Base-by-base conservation (phyloP, 129 eudicot genomes). In the Deinandra increscens region DNA sequence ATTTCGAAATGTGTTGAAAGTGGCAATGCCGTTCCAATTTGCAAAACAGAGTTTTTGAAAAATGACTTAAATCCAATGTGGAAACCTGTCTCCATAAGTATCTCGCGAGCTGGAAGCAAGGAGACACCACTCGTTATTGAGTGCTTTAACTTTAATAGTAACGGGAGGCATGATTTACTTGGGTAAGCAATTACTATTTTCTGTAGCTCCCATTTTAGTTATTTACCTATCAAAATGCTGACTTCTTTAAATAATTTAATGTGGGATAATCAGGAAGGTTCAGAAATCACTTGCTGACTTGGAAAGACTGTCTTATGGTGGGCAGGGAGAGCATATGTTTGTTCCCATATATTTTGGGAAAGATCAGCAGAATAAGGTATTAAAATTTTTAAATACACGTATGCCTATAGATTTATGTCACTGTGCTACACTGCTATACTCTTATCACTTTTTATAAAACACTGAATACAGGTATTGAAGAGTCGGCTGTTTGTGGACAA, bases 81-180 rank as follows among this genome's bases (percentile, higher is more conserved):
- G 99, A 87, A 94, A 70, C 97, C 89, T 1, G 19, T 89, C 45
- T 85, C 67, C 56, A 36, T 94, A 81, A 94, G 82, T 53, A 81
- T 85, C 64, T 91, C 89, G 72, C 97, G 87, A 83, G 93, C 86
- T 65, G 97, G 99, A 58, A 87, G 97, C 80, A 94, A 89, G 99
- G 99, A 94, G 79, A 90, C 80, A 50, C 97, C 96, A 19, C 79
- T 94, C 51, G 45, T 79, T 71, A 85, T 94, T 4, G 97, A 94
- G 87, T 94, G 99, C 72, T 94, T 79, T 66, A 78, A 90, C 84
- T 94, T 89, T 79, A 94, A 94, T 77, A 72, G 88, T 82, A 94
- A 90, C 36, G 99, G 99, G 50, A 89, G 89, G 72, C 99, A 94
- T 82, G 97, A 84, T 65, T 76, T 87, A 68, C 72, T 94, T 72